Evolutionary conservation across 2,329 filamentous ascomycete species (phyloP).

Genomic region (Fusarium mundagurra): DNA sequence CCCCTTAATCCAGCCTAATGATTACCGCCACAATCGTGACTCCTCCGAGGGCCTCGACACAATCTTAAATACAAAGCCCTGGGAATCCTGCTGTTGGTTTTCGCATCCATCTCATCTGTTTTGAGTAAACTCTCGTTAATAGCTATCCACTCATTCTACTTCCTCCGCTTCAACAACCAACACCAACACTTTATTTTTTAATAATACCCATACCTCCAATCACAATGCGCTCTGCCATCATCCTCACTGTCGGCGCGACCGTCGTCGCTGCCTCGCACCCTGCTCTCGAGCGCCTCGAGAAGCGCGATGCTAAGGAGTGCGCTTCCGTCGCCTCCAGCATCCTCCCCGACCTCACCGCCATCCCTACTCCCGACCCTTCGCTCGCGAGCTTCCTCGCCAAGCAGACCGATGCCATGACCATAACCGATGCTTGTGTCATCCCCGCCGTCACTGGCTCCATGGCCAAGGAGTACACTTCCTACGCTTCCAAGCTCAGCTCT

Average conservation of each 20-base stretch:
- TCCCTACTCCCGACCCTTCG: slow-evolving; percentile 31
- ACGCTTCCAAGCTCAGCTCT: slow-evolving; percentile 29
- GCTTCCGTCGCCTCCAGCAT: slow-evolving; percentile 28
- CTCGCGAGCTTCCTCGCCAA: slow-evolving; percentile 33
- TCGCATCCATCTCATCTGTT: not conserved
- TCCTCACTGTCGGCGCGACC: slow-evolving; percentile 19
- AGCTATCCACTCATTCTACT: not conserved
- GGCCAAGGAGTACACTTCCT: slow-evolving; percentile 42
- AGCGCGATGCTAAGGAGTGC: slow-evolving; percentile 36
- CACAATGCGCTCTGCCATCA: slow-evolving; percentile 19
- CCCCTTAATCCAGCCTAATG: not conserved
- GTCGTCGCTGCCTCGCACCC: slow-evolving; percentile 14
- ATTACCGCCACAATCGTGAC: not conserved
- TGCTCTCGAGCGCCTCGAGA: slow-evolving; percentile 10
- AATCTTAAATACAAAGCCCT: not conserved
- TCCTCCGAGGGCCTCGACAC: not conserved
- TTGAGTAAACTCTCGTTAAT: not conserved
- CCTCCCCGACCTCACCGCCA: slow-evolving; percentile 30
- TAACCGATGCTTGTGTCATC: slow-evolving; percentile 38
- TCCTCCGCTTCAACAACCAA: not conserved
- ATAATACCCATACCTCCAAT: not conserved
- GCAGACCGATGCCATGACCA: slow-evolving; percentile 31
- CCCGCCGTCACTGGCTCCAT: slow-evolving; percentile 43
- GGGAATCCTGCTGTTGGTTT: not conserved
- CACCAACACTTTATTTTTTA: not conserved